phyloP scores from a whole-genome alignment of 1,284 basidiomycete species.

The Malassezia sympodialis region DNA sequence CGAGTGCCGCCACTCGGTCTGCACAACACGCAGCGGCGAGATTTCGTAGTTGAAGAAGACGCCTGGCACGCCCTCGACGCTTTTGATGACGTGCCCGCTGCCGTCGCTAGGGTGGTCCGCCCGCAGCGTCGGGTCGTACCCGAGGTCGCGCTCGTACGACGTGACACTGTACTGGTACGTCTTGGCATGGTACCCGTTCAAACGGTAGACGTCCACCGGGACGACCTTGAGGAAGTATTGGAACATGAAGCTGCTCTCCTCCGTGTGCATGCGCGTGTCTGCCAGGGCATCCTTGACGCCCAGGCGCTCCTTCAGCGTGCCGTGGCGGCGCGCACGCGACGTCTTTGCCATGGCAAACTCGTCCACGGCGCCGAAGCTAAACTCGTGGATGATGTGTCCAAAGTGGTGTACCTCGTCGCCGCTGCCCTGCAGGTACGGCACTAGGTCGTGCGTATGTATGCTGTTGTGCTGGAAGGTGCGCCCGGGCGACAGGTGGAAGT shows the following conservation, averaged over 20 bases:
- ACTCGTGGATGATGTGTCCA: conserved; percentile 73
- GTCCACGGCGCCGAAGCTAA: conserved; percentile 56
- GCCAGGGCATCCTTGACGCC: conserved; percentile 76
- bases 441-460: conserved; percentile 78
- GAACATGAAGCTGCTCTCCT: conserved; percentile 49
- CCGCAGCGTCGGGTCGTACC: conserved; percentile 4
- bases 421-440: conserved; percentile 65
- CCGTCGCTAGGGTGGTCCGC: conserved; percentile 19
- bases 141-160: conserved; percentile 76
- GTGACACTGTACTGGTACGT: conserved; percentile 89
- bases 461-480: conserved; percentile 80
- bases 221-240: conserved; percentile 77
- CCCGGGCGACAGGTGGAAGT: conserved; percentile 58
- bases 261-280: conserved; percentile 56
- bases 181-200: conserved; percentile 52
- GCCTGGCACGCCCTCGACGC: conserved; percentile 58
- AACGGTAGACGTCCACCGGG: conserved; percentile 30
- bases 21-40: conserved; percentile 38
- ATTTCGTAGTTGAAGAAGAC: conserved; percentile 66
- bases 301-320: conserved; percentile 57
- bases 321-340: conserved; percentile 10
- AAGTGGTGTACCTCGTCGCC: conserved; percentile 58
- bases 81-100: conserved; percentile 56
- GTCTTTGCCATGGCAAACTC: conserved; percentile 21
- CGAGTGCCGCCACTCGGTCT: conserved; percentile 61